These are phyloP conservation scores for Oryza brachyantha DNA, from an alignment of 176 grass and related monocot genomes.

Conservation along the genomic window DNA sequence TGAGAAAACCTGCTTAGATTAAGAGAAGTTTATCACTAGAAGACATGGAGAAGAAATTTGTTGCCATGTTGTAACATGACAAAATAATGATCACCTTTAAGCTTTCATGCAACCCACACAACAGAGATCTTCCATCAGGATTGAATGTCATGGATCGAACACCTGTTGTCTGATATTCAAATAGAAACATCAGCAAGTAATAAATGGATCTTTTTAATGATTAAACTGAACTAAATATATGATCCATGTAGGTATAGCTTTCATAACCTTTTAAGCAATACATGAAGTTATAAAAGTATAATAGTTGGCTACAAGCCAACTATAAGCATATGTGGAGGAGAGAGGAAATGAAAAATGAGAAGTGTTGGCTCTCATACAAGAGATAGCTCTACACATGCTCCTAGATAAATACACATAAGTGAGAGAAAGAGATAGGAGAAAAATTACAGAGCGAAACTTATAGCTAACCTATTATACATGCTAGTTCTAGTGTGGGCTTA, in stretches of 20 bases:
- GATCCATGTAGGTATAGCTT: background rate
- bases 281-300: too few species aligned
- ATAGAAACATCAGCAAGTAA: constrained; percentile 13
- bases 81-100: constrained; percentile 63
- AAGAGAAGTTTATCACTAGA: constrained; percentile 32
- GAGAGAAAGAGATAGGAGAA: too few species aligned
- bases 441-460: too few species aligned
- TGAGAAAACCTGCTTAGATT: constrained; percentile 68
- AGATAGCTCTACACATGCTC: too few species aligned
- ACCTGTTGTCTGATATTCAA: constrained; percentile 69
- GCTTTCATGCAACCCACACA: constrained; percentile 93
- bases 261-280: background rate
- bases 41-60: constrained; percentile 14
- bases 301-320: too few species aligned
- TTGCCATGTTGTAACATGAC: background rate
- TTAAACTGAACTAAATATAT: background rate
- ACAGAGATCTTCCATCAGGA: constrained; percentile 88
- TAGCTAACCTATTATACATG: too few species aligned
- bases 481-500: too few species aligned
- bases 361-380: too few species aligned
- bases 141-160: constrained; percentile 98
- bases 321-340: too few species aligned
- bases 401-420: too few species aligned
- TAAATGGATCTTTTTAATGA: constrained; percentile 3
- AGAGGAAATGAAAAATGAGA: too few species aligned